Percentiles rank a stretch among this genome's conserved stretches.
These are phyloP conservation scores for Aeminium ludgeri DNA, from an alignment of 495 filamentous ascomycete species.

Conservation along the genomic window DNA sequence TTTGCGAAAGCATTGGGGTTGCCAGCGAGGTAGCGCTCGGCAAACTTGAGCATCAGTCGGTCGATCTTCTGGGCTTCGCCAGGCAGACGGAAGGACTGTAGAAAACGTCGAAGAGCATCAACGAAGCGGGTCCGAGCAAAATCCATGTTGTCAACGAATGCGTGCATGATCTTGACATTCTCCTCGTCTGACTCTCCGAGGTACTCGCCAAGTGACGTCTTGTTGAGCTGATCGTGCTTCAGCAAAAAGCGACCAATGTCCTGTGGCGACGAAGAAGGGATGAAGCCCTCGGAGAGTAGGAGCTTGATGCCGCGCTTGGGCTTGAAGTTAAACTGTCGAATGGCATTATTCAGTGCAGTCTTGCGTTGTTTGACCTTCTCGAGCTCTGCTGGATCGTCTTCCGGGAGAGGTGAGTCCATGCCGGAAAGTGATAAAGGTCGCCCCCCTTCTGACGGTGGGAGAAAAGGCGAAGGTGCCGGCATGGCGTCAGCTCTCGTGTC, in stretches of 20 bases:
- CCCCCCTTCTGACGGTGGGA: background rate
- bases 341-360: conserved; percentile 72
- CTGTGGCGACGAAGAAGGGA: conserved; percentile 52
- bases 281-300: conserved; percentile 70
- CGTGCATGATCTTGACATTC: conserved; percentile 95
- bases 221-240: conserved; percentile 60
- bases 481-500: conserved; percentile 38
- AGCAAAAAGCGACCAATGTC: conserved; percentile 78
- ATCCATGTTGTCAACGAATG: conserved; percentile 90
- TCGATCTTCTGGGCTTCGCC: conserved; percentile 99
- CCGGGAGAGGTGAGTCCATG: conserved; percentile 55
- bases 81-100: conserved; percentile 88
- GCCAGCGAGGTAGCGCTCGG: conserved; percentile 79
- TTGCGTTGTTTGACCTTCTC: conserved; percentile 89
- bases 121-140: conserved; percentile 89
- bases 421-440: conserved; percentile 31
- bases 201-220: conserved; percentile 83
- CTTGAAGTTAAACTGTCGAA: conserved; percentile 95
- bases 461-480: conserved; percentile 1
- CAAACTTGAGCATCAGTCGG: conserved; percentile 98
- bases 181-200: conserved; percentile 83
- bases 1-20: conserved; percentile 98
- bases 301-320: conserved; percentile 84
- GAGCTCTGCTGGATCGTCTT: conserved; percentile 81
- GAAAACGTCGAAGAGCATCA: conserved; percentile 73